Conservation (phyloP, 2,329 filamentous ascomycete species). For the Monilinia fructicola region DNA sequence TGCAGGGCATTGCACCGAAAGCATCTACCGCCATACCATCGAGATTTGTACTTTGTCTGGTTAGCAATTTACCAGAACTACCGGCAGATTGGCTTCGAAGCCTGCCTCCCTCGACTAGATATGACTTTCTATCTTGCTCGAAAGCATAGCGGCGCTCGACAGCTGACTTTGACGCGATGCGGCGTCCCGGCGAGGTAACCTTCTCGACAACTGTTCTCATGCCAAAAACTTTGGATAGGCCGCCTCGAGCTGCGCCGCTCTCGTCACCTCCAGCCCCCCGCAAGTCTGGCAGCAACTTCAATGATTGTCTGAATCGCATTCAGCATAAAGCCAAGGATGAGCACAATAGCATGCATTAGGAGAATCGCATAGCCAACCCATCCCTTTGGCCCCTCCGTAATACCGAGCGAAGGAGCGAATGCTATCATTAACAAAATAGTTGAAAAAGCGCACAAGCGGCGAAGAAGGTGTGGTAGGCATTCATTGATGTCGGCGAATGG, state of each 20-base stretch:
- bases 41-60: slow-evolving; percentile 53
- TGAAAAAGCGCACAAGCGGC: slow-evolving; percentile 68
- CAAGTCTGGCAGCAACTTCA: slow-evolving; percentile 79
- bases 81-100: slow-evolving; percentile 61
- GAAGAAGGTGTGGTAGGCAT: slow-evolving; percentile 88
- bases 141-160: slow-evolving; percentile 78
- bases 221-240: slow-evolving; percentile 85
- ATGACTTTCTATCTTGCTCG: slow-evolving; percentile 67
- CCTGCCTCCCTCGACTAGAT: slow-evolving; percentile 50
- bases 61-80: slow-evolving; percentile 60
- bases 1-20: slow-evolving; percentile 40
- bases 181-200: slow-evolving; percentile 62
- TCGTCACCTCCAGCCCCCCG: slow-evolving; percentile 82
- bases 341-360: slow-evolving; percentile 76
- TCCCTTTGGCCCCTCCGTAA: slow-evolving; percentile 76
- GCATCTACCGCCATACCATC: slow-evolving; percentile 52
- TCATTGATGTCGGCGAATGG: slow-evolving; percentile 92
- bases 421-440: slow-evolving; percentile 75
- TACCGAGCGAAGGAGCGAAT: slow-evolving; percentile 79
- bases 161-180: slow-evolving; percentile 76
- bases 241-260: slow-evolving; percentile 71
- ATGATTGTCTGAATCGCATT: slow-evolving; percentile 88
- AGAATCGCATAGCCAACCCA: slow-evolving; percentile 96
- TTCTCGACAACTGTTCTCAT: slow-evolving; percentile 80
- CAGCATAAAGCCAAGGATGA: slow-evolving; percentile 90